These are phyloP conservation scores for Manihot esculenta DNA, from an alignment of 441 rosid genomes.

Conservation along the genomic window DNA sequence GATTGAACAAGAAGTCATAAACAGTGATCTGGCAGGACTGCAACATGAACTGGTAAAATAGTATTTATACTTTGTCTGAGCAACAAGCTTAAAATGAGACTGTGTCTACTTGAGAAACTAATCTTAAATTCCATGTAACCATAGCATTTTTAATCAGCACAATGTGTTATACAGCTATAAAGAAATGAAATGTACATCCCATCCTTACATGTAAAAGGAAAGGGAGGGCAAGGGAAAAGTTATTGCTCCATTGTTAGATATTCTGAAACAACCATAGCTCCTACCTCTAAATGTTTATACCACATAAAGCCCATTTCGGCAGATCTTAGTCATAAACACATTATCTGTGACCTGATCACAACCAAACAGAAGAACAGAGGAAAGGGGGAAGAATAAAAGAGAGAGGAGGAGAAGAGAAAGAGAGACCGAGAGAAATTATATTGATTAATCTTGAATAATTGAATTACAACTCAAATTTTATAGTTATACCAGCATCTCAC, in stretches of 20 bases:
- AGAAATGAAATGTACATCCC: background rate
- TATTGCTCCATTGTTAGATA: background rate
- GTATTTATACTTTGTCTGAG: background rate
- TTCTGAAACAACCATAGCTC: background rate
- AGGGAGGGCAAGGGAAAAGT: background rate
- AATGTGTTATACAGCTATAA: background rate
- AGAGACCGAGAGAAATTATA: no score
- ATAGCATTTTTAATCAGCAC: background rate
- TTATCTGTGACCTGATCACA: no score
- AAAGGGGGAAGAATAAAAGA: no score
- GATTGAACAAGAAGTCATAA: constrained; percentile 4
- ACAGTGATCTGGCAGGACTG: background rate
- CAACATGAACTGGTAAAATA: background rate
- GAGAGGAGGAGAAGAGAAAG: no score
- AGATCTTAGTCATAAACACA: no score
- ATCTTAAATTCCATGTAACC: background rate
- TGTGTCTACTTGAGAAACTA: background rate
- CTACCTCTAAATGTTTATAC: background rate
- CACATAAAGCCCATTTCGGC: background rate
- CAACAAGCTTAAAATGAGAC: background rate
- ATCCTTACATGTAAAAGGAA: background rate
- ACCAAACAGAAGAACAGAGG: no score
- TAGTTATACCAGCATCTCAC: no score
- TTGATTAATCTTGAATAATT: no score
- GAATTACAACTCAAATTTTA: no score